Percentiles rank a stretch among this genome's conserved stretches.
Conservation (phyloP, 1,139 yeast genomes). For the Pichia sp. region DNA sequence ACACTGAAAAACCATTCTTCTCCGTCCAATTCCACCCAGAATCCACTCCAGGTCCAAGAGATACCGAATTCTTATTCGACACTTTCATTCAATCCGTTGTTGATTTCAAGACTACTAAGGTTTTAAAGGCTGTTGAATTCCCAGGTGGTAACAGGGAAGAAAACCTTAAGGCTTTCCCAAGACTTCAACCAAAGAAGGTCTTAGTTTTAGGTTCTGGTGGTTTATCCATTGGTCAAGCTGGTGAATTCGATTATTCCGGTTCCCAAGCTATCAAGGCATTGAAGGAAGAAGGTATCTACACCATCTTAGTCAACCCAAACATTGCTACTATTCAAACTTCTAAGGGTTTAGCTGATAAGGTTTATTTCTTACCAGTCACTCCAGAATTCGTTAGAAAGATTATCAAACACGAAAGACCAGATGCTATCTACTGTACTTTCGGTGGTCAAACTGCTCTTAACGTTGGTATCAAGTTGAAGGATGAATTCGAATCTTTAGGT, state of each 20-base stretch:
- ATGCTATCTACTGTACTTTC: constrained; percentile 94
- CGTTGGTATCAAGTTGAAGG: constrained; percentile 94
- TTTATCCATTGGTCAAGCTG: constrained; percentile 98
- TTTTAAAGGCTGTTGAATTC: constrained; percentile 73
- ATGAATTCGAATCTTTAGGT: constrained; percentile 88
- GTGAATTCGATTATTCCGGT: constrained; percentile 98
- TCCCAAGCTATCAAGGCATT: constrained; percentile 87
- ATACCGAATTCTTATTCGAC: constrained; percentile 96
- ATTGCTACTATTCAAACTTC: constrained; percentile 99
- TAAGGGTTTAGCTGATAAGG: constrained; percentile 96
- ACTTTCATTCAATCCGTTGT: constrained; percentile 83
- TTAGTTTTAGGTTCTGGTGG: constrained; percentile 99
- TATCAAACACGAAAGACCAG: constrained; percentile 92
- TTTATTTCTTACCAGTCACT: constrained; percentile 94
- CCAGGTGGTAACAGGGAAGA: constrained; percentile 86
- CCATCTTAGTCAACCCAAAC: constrained; percentile 94
- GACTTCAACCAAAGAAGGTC: constrained; percentile 86
- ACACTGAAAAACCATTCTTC: constrained; percentile 82
- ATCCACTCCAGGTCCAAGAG: constrained; percentile 99
- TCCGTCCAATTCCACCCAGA: constrained; percentile 99
- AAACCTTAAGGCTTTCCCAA: constrained; percentile 71
- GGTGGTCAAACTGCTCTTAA: constrained; percentile 99
- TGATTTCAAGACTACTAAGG: constrained; percentile 53
- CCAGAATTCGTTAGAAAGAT: constrained; percentile 96
- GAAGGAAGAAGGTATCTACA: constrained; percentile 96